Evolutionary conservation across 305 asterid genomes (phyloP), one percentile per base, ranked within the genome.

Genomic region (Fraxinus greggii): DNA sequence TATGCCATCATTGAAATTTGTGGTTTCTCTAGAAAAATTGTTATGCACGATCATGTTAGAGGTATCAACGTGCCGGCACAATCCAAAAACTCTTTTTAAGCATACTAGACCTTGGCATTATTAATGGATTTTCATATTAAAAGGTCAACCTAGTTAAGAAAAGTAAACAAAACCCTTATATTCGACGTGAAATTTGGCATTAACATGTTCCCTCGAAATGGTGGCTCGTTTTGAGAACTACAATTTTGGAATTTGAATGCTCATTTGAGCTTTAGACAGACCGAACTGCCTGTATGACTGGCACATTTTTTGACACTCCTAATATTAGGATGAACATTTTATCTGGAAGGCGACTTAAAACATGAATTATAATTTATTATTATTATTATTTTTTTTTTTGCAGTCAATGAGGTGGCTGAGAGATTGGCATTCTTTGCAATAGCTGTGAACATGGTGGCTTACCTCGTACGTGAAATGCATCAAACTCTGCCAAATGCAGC

Each of bases 351-450:
- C 24, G 65, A 54, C 24, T n/a, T 6, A n/a, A 1, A n/a, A n/a
- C 9, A 6, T 19, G 70, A 61, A 32, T 29, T 21, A 48, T 0
- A 6, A 21, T 24, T 48, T 31, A n/a, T n/a, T n/a, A n/a, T n/a
- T n/a, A n/a, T n/a, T n/a, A n/a, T n/a, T n/a, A n/a, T n/a, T n/a
- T n/a, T n/a, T 78, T 7, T 42, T 79, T 28, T 1, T 81, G 88
- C 9, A 94, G 97, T 92, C 78, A 94, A 88, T 69, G 97, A 94
- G 82, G 95, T 94, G 79, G 97, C 93, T 4, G 98, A 94, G 90
- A 92, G 98, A 72, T 56, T 94, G 65, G 94, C 98, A 36, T 91
- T 94, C 88, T 94, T 90, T 70, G 94, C 94, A 0, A 80, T 94
- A 0, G 97, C 94, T 17, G 97, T 92, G 7, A 92, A 84, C 89